Conservation (phyloP, 202 grass and related monocot species). For the Dendrocalamus latiflorus region DNA sequence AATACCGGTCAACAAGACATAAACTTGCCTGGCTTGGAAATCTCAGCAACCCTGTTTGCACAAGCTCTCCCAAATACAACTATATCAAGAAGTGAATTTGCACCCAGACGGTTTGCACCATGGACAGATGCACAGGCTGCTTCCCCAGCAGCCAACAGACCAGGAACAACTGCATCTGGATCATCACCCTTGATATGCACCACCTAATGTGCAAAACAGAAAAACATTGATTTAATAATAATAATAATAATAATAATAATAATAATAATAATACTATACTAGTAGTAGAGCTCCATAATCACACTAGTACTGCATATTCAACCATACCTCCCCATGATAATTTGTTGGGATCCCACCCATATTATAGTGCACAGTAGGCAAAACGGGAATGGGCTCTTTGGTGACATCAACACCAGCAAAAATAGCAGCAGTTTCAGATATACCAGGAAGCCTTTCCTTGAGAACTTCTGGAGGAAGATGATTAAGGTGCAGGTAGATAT, state of each 20-base stretch:
- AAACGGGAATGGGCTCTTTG: slow-evolving; percentile 71
- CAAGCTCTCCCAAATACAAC: slow-evolving; percentile 79
- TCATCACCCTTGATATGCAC: slow-evolving; percentile 48
- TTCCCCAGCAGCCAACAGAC: slow-evolving; percentile 66
- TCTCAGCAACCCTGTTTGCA: slow-evolving; percentile 64
- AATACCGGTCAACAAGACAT: not conserved
- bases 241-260: not conserved
- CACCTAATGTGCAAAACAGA: slow-evolving; percentile 34
- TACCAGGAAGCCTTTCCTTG: slow-evolving; percentile 69
- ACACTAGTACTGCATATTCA: not conserved
- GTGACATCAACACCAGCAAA: slow-evolving; percentile 74
- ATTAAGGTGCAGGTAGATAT: slow-evolving; percentile 64
- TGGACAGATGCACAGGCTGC: slow-evolving; percentile 77
- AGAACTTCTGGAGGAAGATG: slow-evolving; percentile 63
- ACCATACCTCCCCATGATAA: slow-evolving; percentile 62
- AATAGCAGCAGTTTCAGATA: slow-evolving; percentile 74
- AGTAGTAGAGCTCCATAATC: not conserved
- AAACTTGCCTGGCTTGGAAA: slow-evolving; percentile 58
- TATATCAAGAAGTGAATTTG: slow-evolving; percentile 74
- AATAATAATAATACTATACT: not conserved
- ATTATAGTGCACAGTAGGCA: slow-evolving; percentile 75
- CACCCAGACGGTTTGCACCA: slow-evolving; percentile 72
- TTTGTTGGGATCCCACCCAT: slow-evolving; percentile 80
- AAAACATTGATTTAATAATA: not conserved
- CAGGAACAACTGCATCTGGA: slow-evolving; percentile 56